These are phyloP conservation scores for Ascochyta fabae DNA, from an alignment of 2,329 filamentous ascomycete species.

Conservation along the genomic window DNA sequence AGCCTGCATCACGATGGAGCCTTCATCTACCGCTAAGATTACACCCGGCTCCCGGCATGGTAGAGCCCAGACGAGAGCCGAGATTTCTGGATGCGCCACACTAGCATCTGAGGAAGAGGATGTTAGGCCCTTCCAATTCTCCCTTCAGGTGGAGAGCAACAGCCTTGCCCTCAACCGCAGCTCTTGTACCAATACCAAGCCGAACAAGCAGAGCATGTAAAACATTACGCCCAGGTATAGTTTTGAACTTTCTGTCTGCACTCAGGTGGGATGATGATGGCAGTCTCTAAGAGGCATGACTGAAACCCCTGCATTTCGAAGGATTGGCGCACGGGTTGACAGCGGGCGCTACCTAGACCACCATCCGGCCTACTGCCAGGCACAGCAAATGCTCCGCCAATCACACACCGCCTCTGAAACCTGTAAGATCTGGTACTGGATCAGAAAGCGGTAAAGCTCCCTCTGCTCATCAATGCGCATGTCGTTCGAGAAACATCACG, in stretches of 20 bases:
- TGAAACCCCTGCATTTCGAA: conserved; percentile 29
- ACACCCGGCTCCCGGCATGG: conserved; percentile 7
- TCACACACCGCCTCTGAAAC: conserved; percentile 12
- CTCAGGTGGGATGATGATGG: background rate
- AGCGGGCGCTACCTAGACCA: conserved; percentile 21
- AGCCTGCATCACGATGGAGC: background rate
- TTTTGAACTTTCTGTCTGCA: background rate
- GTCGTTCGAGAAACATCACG: conserved; percentile 28
- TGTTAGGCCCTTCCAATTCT: background rate
- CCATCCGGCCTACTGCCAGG: conserved; percentile 19
- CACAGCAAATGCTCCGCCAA: conserved; percentile 28
- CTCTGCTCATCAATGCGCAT: conserved; percentile 29
- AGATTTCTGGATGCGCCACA: conserved; percentile 16
- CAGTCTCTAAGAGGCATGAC: background rate
- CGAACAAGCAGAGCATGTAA: background rate
- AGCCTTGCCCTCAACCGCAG: background rate
- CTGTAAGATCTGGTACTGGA: conserved; percentile 22
- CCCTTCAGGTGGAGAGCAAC: background rate
- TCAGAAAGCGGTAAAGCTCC: conserved; percentile 20
- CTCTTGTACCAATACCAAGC: background rate
- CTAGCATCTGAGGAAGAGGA: background rate
- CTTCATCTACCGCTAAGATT: conserved; percentile 11
- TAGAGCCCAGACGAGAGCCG: conserved; percentile 10
- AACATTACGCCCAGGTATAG: background rate
- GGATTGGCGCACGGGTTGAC: conserved; percentile 22